Percentiles rank a stretch among this genome's conserved stretches.
Evolutionary conservation across 495 filamentous ascomycete genomes (phyloP).

Genomic region (Lentithecium fluviatile): DNA sequence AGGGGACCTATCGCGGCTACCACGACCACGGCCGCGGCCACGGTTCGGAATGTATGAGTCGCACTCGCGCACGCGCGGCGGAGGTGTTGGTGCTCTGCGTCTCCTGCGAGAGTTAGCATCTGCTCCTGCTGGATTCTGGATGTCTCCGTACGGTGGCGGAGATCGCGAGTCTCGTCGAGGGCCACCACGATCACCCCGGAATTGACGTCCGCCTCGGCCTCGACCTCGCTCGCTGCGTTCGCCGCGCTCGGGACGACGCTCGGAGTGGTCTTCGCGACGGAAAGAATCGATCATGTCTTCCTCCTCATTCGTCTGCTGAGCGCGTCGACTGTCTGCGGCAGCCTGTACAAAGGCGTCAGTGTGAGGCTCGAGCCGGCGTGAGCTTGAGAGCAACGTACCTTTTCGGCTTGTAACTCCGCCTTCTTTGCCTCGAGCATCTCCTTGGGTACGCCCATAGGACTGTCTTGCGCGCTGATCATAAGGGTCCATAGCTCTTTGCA

Average conservation of each 20-base stretch:
- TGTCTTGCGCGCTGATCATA: constrained; percentile 84
- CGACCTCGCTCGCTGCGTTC: constrained; percentile 62
- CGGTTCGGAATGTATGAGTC: constrained; percentile 59
- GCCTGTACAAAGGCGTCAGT: constrained; percentile 69
- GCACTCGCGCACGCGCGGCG: constrained; percentile 39
- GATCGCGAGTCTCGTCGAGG: constrained; percentile 20
- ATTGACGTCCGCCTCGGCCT: constrained; percentile 49
- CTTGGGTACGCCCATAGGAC: constrained; percentile 85
- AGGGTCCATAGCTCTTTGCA: constrained; percentile 93
- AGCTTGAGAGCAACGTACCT: constrained; percentile 54
- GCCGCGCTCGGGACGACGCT: constrained; percentile 2
- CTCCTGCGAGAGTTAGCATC: constrained; percentile 49
- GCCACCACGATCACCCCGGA: constrained; percentile 50
- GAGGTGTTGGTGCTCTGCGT: constrained; percentile 40
- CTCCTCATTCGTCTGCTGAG: constrained; percentile 64
- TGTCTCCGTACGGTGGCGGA: not conserved
- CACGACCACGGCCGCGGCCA: not conserved
- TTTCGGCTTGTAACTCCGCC: constrained; percentile 86
- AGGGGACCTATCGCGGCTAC: constrained; percentile 11
- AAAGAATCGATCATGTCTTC: constrained; percentile 62
- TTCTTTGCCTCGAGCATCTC: constrained; percentile 96
- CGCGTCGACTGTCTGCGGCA: constrained; percentile 63
- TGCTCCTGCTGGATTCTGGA: not conserved
- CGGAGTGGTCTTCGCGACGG: constrained; percentile 59
- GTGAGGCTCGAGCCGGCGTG: not conserved